Conservation (phyloP, 2,329 filamentous ascomycete genomes). For the Arthrinium phaeospermum region DNA sequence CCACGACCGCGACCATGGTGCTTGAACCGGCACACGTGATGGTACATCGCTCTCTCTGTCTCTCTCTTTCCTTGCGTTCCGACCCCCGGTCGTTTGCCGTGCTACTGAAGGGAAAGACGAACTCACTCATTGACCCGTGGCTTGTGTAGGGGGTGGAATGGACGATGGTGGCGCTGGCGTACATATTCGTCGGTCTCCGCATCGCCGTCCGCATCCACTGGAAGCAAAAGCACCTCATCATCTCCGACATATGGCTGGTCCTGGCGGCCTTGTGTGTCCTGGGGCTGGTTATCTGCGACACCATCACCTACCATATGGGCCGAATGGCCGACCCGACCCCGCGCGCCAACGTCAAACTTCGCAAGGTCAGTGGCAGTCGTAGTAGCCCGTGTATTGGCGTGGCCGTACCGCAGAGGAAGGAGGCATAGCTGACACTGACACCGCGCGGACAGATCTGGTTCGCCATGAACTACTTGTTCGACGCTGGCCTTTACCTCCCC, state of each 20-base stretch:
- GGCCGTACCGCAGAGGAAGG: not conserved
- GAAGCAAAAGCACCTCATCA: slow-evolving; percentile 22
- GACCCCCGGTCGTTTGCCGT: not conserved
- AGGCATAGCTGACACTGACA: slow-evolving; percentile 1
- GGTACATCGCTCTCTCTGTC: not conserved
- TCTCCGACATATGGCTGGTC: slow-evolving; percentile 23
- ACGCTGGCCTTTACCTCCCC: slow-evolving; percentile 27
- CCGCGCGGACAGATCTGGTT: slow-evolving; percentile 22
- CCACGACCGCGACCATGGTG: not conserved
- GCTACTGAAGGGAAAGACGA: not conserved
- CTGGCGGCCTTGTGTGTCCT: slow-evolving; percentile 20
- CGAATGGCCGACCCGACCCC: slow-evolving; percentile 7
- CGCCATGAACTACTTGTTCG: slow-evolving; percentile 25
- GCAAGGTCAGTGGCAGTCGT: slow-evolving; percentile 11
- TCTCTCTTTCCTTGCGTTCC: not conserved
- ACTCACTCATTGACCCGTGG: not conserved
- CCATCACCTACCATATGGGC: slow-evolving; percentile 21
- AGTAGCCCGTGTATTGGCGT: not conserved
- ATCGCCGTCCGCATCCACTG: slow-evolving; percentile 23
- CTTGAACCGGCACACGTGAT: not conserved
- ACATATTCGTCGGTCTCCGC: slow-evolving; percentile 22
- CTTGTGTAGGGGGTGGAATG: slow-evolving; percentile 22
- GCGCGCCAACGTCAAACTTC: not conserved
- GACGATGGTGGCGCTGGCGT: slow-evolving; percentile 22
- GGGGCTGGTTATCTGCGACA: slow-evolving; percentile 25